Evolutionary conservation across 164 flowering plant genomes (phyloP).

Genomic region (Piper longum): DNA sequence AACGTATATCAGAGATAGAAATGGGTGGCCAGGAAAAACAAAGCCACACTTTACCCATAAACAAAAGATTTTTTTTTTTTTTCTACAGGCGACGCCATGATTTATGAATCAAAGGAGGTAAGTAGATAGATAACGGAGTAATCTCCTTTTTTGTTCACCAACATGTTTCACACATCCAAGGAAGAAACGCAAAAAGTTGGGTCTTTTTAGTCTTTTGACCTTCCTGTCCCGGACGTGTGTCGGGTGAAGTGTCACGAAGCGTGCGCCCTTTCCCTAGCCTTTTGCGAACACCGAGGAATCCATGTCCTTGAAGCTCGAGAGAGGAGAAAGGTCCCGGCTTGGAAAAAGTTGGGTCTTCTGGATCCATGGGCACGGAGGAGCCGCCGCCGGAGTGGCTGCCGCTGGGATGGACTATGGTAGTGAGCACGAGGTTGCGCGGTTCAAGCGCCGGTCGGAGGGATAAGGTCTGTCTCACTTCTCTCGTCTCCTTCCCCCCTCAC

Average conservation of each 20-base stretch:
- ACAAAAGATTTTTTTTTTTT: not conserved
- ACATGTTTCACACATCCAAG: not conserved
- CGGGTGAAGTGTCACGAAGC: not conserved
- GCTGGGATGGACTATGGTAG: not conserved
- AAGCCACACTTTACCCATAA: not conserved
- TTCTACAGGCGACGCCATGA: too few relatives aligned
- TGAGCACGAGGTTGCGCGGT: constrained; percentile 1
- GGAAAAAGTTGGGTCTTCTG: not conserved
- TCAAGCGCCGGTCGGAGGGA: not conserved
- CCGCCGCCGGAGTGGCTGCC: constrained; percentile 1
- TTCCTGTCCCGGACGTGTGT: not conserved
- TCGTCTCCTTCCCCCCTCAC: not conserved
- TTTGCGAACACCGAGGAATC: not conserved
- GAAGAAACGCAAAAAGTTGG: too few relatives aligned
- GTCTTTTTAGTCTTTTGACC: not conserved
- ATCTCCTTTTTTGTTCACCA: not conserved
- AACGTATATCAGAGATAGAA: not conserved
- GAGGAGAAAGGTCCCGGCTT: not conserved
- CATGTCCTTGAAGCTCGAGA: not conserved
- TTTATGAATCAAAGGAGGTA: not conserved
- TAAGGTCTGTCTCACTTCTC: not conserved
- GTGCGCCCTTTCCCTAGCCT: not conserved
- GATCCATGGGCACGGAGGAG: not conserved
- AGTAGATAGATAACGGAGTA: too few relatives aligned
- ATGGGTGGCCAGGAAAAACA: constrained; percentile 7